These are phyloP conservation scores for Talaromyces sp. DNA, from an alignment of 2,329 filamentous ascomycete genomes.

Conservation along the genomic window DNA sequence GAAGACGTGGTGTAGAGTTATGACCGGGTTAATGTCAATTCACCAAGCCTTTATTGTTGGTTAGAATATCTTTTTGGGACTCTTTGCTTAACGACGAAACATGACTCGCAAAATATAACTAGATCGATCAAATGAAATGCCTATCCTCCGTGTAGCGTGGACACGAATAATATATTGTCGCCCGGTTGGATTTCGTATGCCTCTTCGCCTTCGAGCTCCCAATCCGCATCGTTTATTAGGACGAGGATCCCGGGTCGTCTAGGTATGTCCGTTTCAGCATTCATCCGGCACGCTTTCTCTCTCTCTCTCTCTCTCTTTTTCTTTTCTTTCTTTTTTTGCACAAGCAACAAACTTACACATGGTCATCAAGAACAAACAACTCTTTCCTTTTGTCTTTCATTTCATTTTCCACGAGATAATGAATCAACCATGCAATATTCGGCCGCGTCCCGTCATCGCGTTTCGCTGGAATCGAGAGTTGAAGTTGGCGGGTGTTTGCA, in stretches of 20 bases:
- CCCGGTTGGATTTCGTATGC: slow-evolving; percentile 73
- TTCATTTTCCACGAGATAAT: slow-evolving; percentile 69
- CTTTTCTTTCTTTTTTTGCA: background rate
- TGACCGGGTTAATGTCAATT: slow-evolving; percentile 15
- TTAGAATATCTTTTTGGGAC: slow-evolving; percentile 2
- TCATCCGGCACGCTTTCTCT: slow-evolving; percentile 12
- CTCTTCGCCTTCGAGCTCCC: slow-evolving; percentile 95
- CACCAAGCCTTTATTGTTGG: background rate
- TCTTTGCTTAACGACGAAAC: slow-evolving; percentile 3
- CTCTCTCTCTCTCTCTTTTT: no score
- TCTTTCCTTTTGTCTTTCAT: slow-evolving; percentile 86
- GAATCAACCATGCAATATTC: slow-evolving; percentile 71
- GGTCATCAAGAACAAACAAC: slow-evolving; percentile 78
- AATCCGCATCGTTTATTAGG: slow-evolving; percentile 95
- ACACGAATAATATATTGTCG: slow-evolving; percentile 93
- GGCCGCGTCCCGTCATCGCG: slow-evolving; percentile 53
- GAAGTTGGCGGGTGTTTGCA: slow-evolving; percentile 69
- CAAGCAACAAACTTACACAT: slow-evolving; percentile 62
- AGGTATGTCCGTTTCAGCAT: slow-evolving; percentile 6
- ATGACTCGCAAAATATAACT: background rate
- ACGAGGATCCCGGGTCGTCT: slow-evolving; percentile 94
- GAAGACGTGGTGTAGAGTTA: slow-evolving; percentile 34
- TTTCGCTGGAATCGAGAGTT: slow-evolving; percentile 60
- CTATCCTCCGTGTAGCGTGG: slow-evolving; percentile 88
- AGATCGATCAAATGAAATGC: slow-evolving; percentile 6